Conservation (phyloP, 352 stramenopile genomes). For the Phytopythium helicoides region DNA sequence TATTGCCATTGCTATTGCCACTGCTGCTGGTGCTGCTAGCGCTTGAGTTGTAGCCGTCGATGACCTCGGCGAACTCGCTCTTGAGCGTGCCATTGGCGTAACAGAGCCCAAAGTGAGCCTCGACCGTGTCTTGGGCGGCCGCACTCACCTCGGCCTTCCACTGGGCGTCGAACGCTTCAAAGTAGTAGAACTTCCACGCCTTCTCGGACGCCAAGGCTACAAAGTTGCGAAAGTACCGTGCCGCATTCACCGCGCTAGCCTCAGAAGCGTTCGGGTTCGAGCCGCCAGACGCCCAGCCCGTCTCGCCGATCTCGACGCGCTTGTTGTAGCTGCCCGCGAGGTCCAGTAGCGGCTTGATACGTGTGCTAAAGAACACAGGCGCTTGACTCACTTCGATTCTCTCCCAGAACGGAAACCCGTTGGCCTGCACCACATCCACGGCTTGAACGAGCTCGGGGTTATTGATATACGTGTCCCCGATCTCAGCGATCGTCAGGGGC, state of each 20-base stretch:
- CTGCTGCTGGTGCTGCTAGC: background rate
- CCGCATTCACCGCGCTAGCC: slow-evolving; percentile 40
- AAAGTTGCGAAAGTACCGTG: slow-evolving; percentile 62
- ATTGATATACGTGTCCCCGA: slow-evolving; percentile 55
- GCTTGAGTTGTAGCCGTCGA: background rate
- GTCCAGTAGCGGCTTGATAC: slow-evolving; percentile 37
- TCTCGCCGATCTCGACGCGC: slow-evolving; percentile 62
- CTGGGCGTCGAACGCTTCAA: slow-evolving; percentile 56
- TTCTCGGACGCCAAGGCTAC: slow-evolving; percentile 29
- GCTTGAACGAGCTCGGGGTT: slow-evolving; percentile 42
- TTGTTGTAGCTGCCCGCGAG: slow-evolving; percentile 29
- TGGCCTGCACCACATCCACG: slow-evolving; percentile 57
- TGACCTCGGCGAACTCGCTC: slow-evolving; percentile 18
- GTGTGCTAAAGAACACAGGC: slow-evolving; percentile 33
- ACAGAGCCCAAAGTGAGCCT: slow-evolving; percentile 64
- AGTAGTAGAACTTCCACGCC: slow-evolving; percentile 72
- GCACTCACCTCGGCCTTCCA: slow-evolving; percentile 56
- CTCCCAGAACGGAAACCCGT: slow-evolving; percentile 76
- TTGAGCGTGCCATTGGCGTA: slow-evolving; percentile 43
- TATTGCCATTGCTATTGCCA: background rate
- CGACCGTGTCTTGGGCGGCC: slow-evolving; percentile 38
- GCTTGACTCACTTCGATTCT: slow-evolving; percentile 29
- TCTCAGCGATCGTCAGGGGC: slow-evolving; percentile 64
- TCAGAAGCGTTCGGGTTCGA: slow-evolving; percentile 29
- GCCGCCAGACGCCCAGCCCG: slow-evolving; percentile 55